Conservation (phyloP, 1,284 basidiomycete genomes). For the Leccinum griseonigrum region DNA sequence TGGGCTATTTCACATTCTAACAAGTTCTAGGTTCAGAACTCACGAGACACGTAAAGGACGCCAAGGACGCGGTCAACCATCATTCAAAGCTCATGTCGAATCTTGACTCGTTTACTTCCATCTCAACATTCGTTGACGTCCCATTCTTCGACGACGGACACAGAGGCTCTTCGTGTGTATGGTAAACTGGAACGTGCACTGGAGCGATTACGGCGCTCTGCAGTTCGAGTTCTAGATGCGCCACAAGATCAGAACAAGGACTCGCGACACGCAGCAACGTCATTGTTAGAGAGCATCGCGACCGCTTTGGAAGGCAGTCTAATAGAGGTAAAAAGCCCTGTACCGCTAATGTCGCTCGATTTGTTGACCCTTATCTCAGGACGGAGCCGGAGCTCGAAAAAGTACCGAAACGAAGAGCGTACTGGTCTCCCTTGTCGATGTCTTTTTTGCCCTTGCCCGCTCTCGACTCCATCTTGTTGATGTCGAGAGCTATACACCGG, state of each 20-base stretch:
- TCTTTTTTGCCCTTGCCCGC: constrained; percentile 58
- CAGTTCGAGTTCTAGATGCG: constrained; percentile 45
- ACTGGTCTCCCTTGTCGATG: constrained; percentile 56
- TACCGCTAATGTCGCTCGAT: neutral
- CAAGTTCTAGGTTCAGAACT: constrained; percentile 19
- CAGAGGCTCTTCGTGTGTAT: constrained; percentile 36
- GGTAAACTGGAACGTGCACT: constrained; percentile 57
- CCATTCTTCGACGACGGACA: constrained; percentile 5
- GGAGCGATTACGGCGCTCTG: constrained; percentile 54
- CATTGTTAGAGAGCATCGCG: constrained; percentile 27
- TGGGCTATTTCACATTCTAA: neutral
- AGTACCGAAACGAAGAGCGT: constrained; percentile 31
- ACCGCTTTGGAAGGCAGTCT: constrained; percentile 21
- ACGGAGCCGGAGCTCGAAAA: constrained; percentile 15
- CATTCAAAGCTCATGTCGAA: constrained; percentile 16
- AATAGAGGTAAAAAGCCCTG: constrained; percentile 25
- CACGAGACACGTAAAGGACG: constrained; percentile 22
- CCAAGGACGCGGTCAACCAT: constrained; percentile 14
- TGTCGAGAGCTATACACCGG: constrained; percentile 46
- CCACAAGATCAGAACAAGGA: constrained; percentile 14
- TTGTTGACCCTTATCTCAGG: constrained; percentile 19
- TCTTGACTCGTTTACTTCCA: constrained; percentile 13
- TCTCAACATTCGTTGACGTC: neutral
- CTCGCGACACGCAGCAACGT: constrained; percentile 1
- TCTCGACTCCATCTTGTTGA: constrained; percentile 43